Evolutionary conservation across 1,139 yeast genomes (phyloP).

Genomic region (Pneumocystis wakefieldiae): DNA sequence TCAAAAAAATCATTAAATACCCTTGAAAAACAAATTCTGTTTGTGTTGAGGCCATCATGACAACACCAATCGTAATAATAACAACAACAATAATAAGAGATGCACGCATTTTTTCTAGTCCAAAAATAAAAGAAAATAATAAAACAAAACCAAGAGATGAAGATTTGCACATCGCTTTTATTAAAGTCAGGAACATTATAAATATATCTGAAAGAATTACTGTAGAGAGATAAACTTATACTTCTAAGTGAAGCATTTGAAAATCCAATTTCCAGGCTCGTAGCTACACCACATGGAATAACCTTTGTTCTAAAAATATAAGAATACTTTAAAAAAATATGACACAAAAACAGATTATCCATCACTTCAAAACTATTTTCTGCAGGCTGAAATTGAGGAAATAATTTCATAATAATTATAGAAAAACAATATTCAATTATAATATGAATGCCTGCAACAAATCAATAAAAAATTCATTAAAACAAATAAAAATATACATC

Average conservation of each 20-base stretch:
- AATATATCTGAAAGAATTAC: conserved; percentile 35
- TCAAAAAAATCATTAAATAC: not conserved
- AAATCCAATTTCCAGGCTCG: conserved; percentile 87
- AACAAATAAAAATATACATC: conserved; percentile 23
- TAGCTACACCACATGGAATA: conserved; percentile 73
- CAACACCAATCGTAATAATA: conserved; percentile 68
- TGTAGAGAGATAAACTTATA: conserved; percentile 70
- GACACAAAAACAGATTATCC: conserved; percentile 10
- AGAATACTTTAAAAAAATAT: conserved; percentile 6
- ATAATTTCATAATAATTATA: conserved; percentile 29
- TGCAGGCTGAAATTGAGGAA: conserved; percentile 38
- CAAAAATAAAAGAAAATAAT: conserved; percentile 66
- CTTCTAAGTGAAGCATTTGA: conserved; percentile 71
- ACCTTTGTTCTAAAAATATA: conserved; percentile 31
- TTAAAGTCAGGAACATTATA: conserved; percentile 22
- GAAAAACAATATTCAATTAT: conserved; percentile 44
- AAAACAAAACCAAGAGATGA: conserved; percentile 76
- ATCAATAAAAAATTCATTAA: not conserved
- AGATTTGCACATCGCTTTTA: conserved; percentile 34
- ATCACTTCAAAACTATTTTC: conserved; percentile 6
- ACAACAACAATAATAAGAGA: conserved; percentile 51
- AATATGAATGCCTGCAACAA: conserved; percentile 43
- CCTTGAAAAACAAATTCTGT: conserved; percentile 27
- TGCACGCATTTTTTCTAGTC: conserved; percentile 56
- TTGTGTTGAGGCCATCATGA: conserved; percentile 63